phyloP scores from a whole-genome alignment of 345 rosid species.

The Hypericum androsaemum region DNA sequence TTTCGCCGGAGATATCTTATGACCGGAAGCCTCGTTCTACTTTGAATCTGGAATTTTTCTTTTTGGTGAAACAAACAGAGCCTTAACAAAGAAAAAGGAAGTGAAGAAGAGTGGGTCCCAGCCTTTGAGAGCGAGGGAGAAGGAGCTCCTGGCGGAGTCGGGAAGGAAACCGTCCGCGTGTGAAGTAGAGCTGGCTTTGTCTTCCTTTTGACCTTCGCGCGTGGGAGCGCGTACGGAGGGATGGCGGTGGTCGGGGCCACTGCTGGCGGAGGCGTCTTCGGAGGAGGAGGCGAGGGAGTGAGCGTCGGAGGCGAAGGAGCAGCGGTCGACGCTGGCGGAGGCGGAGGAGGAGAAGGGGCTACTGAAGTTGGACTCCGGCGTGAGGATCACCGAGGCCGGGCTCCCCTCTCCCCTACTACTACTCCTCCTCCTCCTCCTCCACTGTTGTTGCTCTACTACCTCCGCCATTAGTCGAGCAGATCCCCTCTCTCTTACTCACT shows the following conservation, averaged over 20 bases:
- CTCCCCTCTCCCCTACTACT: not conserved
- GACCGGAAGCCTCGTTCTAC: no score
- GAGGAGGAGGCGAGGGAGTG: not conserved
- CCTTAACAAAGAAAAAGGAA: no score
- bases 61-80: no score
- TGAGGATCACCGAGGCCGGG: not conserved
- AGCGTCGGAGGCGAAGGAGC: slow-evolving; percentile 3
- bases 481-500: no score
- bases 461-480: no score
- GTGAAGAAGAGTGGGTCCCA: not conserved
- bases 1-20: no score
- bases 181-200: slow-evolving; percentile 8
- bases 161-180: slow-evolving; percentile 27
- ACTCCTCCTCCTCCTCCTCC: no score
- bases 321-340: slow-evolving; percentile 6
- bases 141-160: slow-evolving; percentile 81
- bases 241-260: no score
- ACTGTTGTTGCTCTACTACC: no score
- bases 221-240: no score
- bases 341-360: slow-evolving; percentile 2
- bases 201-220: slow-evolving; percentile 43
- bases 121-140: slow-evolving; percentile 88
- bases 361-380: not conserved
- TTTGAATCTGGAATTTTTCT: no score
- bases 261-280: no score